phyloP scores from a whole-genome alignment of 345 rosid species.

The Ceriops tagal region DNA sequence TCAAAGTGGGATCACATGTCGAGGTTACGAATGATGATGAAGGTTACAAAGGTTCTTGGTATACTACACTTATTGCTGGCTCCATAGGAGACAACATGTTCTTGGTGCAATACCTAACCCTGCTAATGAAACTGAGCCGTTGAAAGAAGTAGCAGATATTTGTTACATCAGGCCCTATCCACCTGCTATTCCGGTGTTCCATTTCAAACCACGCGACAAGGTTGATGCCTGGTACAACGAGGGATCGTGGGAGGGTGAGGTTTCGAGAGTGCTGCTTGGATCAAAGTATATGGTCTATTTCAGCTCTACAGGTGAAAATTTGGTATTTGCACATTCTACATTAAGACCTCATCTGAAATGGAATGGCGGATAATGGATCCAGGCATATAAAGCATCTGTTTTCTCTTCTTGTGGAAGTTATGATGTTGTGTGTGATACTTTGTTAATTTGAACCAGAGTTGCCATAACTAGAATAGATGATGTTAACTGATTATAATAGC shows the following conservation, averaged over 20 bases:
- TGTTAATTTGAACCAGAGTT: too few species aligned
- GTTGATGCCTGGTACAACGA: conserved; percentile 26
- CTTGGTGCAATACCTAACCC: conserved; percentile 15
- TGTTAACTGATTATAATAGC: too few species aligned
- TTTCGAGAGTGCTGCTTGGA: conserved; percentile 7
- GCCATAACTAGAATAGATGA: too few species aligned
- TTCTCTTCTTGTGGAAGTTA: background rate
- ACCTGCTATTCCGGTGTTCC: background rate
- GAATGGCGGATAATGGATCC: conserved; percentile 18
- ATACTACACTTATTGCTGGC: conserved; percentile 8
- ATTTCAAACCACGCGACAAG: conserved; percentile 12
- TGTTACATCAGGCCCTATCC: conserved; percentile 12
- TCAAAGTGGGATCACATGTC: conserved; percentile 11
- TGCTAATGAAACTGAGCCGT: conserved; percentile 12
- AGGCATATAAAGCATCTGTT: conserved; percentile 6
- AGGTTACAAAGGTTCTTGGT: conserved; percentile 28
- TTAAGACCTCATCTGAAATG: conserved; percentile 16
- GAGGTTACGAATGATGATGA: conserved; percentile 24
- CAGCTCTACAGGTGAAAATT: conserved; percentile 4
- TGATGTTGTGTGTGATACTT: too few species aligned
- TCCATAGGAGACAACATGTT: conserved; percentile 9
- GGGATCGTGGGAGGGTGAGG: conserved; percentile 24
- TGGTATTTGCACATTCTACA: conserved; percentile 2
- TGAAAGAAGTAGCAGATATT: conserved; percentile 7
- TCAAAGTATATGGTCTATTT: conserved; percentile 14